Evolutionary conservation across 2,329 filamentous ascomycete species (phyloP), one percentile per base, ranked within the genome.

Genomic region (Podosphaera fusca): DNA sequence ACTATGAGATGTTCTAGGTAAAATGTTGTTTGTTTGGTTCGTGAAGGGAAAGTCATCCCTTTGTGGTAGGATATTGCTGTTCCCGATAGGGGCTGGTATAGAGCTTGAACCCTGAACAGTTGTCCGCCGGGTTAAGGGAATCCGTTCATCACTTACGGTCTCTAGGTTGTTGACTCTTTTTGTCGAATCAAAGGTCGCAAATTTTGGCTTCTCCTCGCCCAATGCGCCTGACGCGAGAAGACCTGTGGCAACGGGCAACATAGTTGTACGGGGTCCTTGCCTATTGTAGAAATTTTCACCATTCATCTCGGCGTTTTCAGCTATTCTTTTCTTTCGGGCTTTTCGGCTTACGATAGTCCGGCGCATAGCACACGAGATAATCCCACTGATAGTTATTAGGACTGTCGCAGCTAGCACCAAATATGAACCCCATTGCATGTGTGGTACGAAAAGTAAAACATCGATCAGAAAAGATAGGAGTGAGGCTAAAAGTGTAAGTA

Each of bases 281-380:
- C 82, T 77, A 64, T 82, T 84, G 70, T 94, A 95, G 68, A 84
- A 95, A 66, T 89, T 92, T 65, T 92, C 82, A 34, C 90, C 90
- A 67, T 86, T 96, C 89, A 96, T 96, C 68, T 96, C 89, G 6
- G 89, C 87, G 67, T 96, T 95, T 69, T 94, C 85, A 2, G 82
- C 87, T 67, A 96, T 94, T 51, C 87, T 80, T 73, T 83, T 87
- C 75, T 92, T 89, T 60, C 89, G 79, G n/a, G 89, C 86, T 72
- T 95, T 95, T 64, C 90, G 80, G 69, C 86, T 86, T 60, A 95
- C 86, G 58, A 96, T 74, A 2, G 89, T 94, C 59, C 90, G 81
- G 61, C 92, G 84, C 88, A 96, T 96, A 30, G 87, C 88, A 68
- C 89, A 98, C 7, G 88, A 89, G 40, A 95, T 81, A 58, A 98